Evolutionary conservation across 495 filamentous ascomycete species (phyloP).

Genomic region (Hypomontagnella submonticulosa): DNA sequence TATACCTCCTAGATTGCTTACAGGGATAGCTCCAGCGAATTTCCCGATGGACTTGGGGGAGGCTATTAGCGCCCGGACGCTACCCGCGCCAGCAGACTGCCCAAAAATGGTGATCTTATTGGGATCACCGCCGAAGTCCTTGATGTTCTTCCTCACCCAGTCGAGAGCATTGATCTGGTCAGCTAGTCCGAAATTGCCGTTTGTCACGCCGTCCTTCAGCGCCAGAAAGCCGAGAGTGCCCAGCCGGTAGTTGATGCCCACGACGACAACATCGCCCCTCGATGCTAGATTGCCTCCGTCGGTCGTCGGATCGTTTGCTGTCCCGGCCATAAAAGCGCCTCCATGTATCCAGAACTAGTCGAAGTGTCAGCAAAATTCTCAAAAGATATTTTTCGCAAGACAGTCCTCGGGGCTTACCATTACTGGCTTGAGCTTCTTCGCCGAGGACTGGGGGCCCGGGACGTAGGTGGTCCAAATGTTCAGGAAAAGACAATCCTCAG

Average conservation of each 20-base stretch:
- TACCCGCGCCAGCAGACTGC: slow-evolving; percentile 65
- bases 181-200: slow-evolving; percentile 65
- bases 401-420: slow-evolving; percentile 57
- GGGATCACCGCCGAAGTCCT: slow-evolving; percentile 69
- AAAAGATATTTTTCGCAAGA: slow-evolving; percentile 39
- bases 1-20: slow-evolving; percentile 62
- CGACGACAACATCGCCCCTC: slow-evolving; percentile 67
- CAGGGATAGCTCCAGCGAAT: slow-evolving; percentile 61
- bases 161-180: slow-evolving; percentile 70
- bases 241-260: slow-evolving; percentile 74
- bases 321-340: slow-evolving; percentile 54
- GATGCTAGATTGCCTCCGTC: slow-evolving; percentile 61
- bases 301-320: slow-evolving; percentile 55
- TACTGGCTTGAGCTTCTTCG: slow-evolving; percentile 56
- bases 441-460: slow-evolving; percentile 47
- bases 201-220: slow-evolving; percentile 57
- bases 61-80: slow-evolving; percentile 64
- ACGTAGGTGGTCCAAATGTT: slow-evolving; percentile 66
- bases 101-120: slow-evolving; percentile 68
- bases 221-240: slow-evolving; percentile 70
- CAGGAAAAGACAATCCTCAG: slow-evolving; percentile 65
- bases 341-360: slow-evolving; percentile 60
- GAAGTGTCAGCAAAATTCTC: slow-evolving; percentile 46
- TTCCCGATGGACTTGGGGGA: slow-evolving; percentile 62
- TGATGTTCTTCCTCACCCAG: slow-evolving; percentile 72